phyloP scores from a whole-genome alignment of 2,329 filamentous ascomycete species.

The Chrysosporium keratinophilum region DNA sequence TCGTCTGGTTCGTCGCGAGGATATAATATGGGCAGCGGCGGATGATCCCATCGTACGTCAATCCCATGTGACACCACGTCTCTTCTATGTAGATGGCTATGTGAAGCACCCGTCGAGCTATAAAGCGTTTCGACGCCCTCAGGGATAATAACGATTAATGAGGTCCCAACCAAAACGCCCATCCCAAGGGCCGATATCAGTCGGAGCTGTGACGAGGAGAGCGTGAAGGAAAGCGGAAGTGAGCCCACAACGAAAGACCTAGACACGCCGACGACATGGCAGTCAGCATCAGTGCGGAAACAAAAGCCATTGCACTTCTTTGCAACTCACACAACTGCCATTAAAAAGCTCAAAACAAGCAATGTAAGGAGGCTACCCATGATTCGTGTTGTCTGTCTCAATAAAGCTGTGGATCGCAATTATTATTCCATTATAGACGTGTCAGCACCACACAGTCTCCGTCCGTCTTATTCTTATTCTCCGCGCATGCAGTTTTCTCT shows the following conservation, averaged over 20 bases:
- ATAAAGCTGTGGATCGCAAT: neutral
- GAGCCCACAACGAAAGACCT: constrained; percentile 92
- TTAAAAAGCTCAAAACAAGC: constrained; percentile 54
- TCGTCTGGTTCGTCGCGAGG: neutral
- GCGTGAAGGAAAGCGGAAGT: constrained; percentile 75
- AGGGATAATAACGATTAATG: constrained; percentile 92
- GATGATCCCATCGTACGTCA: constrained; percentile 13
- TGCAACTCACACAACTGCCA: constrained; percentile 51
- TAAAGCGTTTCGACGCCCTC: constrained; percentile 91
- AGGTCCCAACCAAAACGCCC: constrained; percentile 87
- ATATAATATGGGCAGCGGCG: neutral
- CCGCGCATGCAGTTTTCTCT: too few species aligned
- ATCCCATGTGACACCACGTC: constrained; percentile 18
- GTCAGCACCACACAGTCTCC: neutral
- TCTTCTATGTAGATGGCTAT: constrained; percentile 23
- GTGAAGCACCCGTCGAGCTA: constrained; percentile 36
- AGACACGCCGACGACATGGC: constrained; percentile 9
- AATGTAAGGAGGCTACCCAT: constrained; percentile 56
- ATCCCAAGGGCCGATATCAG: constrained; percentile 87
- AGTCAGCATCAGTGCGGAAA: neutral
- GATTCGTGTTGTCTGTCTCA: constrained; percentile 27
- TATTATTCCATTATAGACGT: constrained; percentile 1
- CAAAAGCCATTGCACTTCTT: constrained; percentile 13
- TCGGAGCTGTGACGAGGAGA: constrained; percentile 77
- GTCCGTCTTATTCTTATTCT: too few species aligned